Evolutionary conservation across 495 filamentous ascomycete species (phyloP).

Genomic region (Thermochaetoides thermophila): DNA sequence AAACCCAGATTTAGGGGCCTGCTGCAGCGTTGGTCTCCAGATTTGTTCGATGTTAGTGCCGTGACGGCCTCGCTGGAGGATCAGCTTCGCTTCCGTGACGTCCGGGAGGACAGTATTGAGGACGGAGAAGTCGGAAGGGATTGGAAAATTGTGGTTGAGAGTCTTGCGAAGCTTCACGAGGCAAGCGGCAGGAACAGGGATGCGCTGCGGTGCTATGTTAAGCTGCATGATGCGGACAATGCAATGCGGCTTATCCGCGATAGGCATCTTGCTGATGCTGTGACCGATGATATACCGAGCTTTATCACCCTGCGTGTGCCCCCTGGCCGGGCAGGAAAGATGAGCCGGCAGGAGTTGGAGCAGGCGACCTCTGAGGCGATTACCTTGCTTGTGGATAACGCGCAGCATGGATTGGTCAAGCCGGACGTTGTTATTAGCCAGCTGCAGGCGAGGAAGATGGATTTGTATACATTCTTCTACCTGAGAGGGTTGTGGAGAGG

Average conservation of each 20-base stretch:
- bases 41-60: constrained; percentile 60
- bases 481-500: constrained; percentile 72
- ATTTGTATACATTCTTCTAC: constrained; percentile 84
- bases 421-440: constrained; percentile 66
- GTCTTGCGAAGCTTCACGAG: constrained; percentile 70
- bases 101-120: constrained; percentile 53
- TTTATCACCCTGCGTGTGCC: constrained; percentile 78
- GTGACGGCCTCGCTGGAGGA: constrained; percentile 59
- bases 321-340: constrained; percentile 50
- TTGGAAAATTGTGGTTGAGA: constrained; percentile 72
- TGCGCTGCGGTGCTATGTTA: constrained; percentile 78
- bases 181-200: constrained; percentile 64
- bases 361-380: constrained; percentile 67
- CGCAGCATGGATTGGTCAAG: constrained; percentile 70
- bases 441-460: constrained; percentile 38
- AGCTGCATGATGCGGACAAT: constrained; percentile 76
- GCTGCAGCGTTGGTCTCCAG: constrained; percentile 71
- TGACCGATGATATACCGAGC: constrained; percentile 76
- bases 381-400: constrained; percentile 75
- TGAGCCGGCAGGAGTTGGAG: constrained; percentile 56
- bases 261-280: constrained; percentile 68
- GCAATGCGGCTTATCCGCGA: constrained; percentile 74
- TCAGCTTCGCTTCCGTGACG: constrained; percentile 52
- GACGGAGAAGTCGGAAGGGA: constrained; percentile 51
- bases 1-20: constrained; percentile 55